Conservation (phyloP, 805 yeast species). For the Tetrapisispora taiwanensis region DNA sequence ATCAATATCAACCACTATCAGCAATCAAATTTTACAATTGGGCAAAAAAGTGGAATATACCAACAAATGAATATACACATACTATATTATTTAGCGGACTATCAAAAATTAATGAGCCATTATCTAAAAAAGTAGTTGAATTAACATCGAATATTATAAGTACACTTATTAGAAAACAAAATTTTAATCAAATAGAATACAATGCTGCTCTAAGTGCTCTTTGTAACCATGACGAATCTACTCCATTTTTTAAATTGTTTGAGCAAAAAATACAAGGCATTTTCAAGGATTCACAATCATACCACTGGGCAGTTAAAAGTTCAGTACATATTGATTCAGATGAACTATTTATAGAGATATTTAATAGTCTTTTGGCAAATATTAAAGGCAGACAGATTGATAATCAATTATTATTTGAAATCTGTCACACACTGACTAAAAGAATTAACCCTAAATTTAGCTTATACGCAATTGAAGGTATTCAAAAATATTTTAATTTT, state of each 20-base stretch:
- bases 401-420: conserved; percentile 16
- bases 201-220: conserved; percentile 40
- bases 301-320: conserved; percentile 17
- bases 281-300: conserved; percentile 18
- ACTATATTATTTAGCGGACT: conserved; percentile 40
- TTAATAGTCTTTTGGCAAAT: conserved; percentile 11
- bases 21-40: conserved; percentile 43
- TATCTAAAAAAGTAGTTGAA: conserved; percentile 29
- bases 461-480: conserved; percentile 5
- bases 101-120: conserved; percentile 24
- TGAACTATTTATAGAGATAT: conserved; percentile 10
- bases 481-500: conserved; percentile 15
- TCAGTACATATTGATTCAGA: conserved; percentile 13
- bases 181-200: conserved; percentile 33
- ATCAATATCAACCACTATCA: conserved; percentile 33
- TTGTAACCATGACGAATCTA: conserved; percentile 32
- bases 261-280: conserved; percentile 19
- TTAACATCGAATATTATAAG: conserved; percentile 28
- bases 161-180: conserved; percentile 22
- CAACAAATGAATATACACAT: conserved; percentile 39
- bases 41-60: conserved; percentile 54
- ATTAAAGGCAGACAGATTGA: conserved; percentile 17
- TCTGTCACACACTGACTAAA: conserved; percentile 14
- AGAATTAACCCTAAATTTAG: conserved; percentile 5
- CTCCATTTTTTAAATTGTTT: conserved; percentile 32